Conservation (phyloP, 257 asterid species). For the Solanum virginianum region DNA sequence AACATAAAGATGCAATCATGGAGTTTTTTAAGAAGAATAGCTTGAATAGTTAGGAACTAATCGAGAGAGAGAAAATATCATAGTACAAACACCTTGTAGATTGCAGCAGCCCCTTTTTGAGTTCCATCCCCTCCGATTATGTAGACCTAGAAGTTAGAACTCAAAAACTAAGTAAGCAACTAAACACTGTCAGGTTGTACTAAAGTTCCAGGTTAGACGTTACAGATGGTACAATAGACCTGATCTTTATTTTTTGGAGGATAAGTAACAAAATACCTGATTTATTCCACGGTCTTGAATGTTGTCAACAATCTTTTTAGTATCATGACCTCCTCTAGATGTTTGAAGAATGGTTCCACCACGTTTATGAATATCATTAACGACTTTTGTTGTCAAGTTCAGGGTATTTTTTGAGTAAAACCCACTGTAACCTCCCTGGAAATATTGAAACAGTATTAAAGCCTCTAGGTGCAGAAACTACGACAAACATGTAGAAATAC, state of each 20-base stretch:
- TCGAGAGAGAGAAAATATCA: neutral
- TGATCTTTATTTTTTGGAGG: neutral
- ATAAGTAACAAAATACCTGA: conserved; percentile 36
- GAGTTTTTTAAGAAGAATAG: neutral
- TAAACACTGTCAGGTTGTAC: neutral
- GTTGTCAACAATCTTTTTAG: conserved; percentile 89
- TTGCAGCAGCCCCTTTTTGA: conserved; percentile 90
- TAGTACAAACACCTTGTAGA: conserved; percentile 45
- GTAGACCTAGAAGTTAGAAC: conserved; percentile 67
- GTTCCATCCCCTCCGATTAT: conserved; percentile 99
- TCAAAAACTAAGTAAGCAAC: conserved; percentile 2
- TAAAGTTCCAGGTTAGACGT: neutral
- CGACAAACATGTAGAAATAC: neutral
- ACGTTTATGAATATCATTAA: conserved; percentile 82
- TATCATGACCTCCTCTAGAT: conserved; percentile 93
- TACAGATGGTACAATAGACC: neutral
- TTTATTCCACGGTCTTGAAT: conserved; percentile 91
- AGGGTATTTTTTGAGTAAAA: conserved; percentile 85
- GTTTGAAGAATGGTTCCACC: conserved; percentile 95
- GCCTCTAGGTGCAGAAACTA: neutral
- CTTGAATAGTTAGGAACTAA: conserved; percentile 1
- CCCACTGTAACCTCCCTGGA: conserved; percentile 94
- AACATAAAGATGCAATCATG: conserved; percentile 9
- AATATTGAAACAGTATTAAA: neutral
- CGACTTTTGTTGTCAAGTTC: conserved; percentile 63